phyloP scores from a whole-genome alignment of 345 rosid species.

The Streptanthus diversifolius region DNA sequence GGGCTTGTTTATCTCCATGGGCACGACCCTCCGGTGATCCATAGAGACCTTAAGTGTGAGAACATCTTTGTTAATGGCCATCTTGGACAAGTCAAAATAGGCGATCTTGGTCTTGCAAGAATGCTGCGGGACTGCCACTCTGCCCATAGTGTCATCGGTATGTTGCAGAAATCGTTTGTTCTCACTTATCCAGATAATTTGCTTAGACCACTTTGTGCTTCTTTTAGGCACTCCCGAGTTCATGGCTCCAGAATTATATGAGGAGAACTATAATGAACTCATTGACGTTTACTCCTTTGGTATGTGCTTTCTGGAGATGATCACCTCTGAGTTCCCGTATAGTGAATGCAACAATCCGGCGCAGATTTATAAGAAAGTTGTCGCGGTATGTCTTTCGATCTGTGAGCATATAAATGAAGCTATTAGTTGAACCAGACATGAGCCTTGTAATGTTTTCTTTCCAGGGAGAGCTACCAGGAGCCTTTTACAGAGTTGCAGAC shows the following conservation, averaged over 20 bases:
- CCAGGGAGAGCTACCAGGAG: constrained; percentile 75
- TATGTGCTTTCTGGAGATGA: constrained; percentile 78
- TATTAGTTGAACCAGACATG: constrained; percentile 6
- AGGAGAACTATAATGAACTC: constrained; percentile 76
- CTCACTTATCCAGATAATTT: not conserved
- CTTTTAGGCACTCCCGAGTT: constrained; percentile 76
- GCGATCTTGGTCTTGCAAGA: constrained; percentile 67
- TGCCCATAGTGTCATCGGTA: constrained; percentile 62
- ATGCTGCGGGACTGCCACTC: constrained; percentile 47
- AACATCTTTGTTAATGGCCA: constrained; percentile 67
- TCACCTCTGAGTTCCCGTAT: constrained; percentile 77
- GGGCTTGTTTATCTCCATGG: constrained; percentile 60
- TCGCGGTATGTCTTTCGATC: constrained; percentile 41
- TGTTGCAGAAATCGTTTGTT: constrained; percentile 3
- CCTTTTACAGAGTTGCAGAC: constrained; percentile 58
- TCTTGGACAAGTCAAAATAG: constrained; percentile 67
- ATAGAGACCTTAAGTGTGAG: constrained; percentile 64
- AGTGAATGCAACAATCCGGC: constrained; percentile 69
- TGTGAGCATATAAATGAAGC: constrained; percentile 17
- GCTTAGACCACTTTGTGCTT: constrained; percentile 8
- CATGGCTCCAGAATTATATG: constrained; percentile 87
- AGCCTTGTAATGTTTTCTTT: constrained; percentile 1
- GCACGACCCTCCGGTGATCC: constrained; percentile 63
- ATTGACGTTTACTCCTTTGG: constrained; percentile 87
- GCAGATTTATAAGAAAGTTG: constrained; percentile 78